Evolutionary conservation across 495 filamentous ascomycete species (phyloP).

Genomic region (Lophiostoma macrostomum): DNA sequence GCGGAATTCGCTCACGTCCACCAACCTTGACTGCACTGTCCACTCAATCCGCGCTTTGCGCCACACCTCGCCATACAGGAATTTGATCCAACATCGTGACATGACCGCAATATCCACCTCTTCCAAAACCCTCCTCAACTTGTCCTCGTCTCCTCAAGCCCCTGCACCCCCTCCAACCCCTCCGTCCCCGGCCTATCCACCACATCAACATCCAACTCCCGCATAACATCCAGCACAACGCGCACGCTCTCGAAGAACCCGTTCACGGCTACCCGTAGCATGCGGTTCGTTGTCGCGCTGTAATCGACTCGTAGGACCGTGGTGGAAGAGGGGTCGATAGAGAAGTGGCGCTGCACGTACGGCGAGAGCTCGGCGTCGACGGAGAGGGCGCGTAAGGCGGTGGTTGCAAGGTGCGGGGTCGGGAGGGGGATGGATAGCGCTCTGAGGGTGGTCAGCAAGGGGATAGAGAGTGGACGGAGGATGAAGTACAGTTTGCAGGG

Average conservation of each 20-base stretch:
- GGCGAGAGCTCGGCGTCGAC: slow-evolving; percentile 89
- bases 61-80: too few species aligned
- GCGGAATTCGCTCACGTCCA: too few species aligned
- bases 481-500: slow-evolving; percentile 66
- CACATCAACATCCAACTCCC: slow-evolving; percentile 85
- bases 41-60: too few species aligned
- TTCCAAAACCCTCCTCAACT: slow-evolving; percentile 19
- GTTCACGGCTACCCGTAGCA: slow-evolving; percentile 95
- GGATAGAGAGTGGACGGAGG: neutral
- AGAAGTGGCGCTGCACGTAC: slow-evolving; percentile 70
- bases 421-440: slow-evolving; percentile 81
- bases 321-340: slow-evolving; percentile 47
- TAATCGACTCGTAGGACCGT: slow-evolving; percentile 73
- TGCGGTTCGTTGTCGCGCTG: slow-evolving; percentile 86
- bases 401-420: slow-evolving; percentile 70
- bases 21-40: too few species aligned
- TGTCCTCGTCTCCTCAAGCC: slow-evolving; percentile 36
- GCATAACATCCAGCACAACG: slow-evolving; percentile 80
- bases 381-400: slow-evolving; percentile 69
- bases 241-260: slow-evolving; percentile 93
- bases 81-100: too few species aligned
- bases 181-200: slow-evolving; percentile 46
- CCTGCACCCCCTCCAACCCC: slow-evolving; percentile 41
- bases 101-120: neutral
- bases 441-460: slow-evolving; percentile 44